Evolutionary conservation across 441 rosid species (phyloP).

Genomic region (Arabidopsis lyrata): DNA sequence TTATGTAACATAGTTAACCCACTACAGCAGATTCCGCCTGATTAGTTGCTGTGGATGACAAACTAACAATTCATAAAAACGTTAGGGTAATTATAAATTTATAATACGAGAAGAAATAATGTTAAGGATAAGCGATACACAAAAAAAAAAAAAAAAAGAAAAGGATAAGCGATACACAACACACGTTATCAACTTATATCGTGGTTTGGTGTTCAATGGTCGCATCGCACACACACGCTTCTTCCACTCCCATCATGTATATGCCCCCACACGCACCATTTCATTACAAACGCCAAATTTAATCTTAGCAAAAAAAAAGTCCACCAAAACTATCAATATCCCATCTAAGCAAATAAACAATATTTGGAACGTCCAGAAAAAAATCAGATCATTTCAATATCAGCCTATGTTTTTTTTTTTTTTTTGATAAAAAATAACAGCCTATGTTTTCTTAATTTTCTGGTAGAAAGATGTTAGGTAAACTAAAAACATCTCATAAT

Average conservation of each 20-base stretch:
- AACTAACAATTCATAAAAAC: background rate
- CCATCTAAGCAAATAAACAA: background rate
- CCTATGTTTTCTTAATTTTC: background rate
- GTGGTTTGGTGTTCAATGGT: constrained; percentile 42
- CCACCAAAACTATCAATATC: constrained; percentile 22
- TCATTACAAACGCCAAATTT: background rate
- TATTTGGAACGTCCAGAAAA: background rate
- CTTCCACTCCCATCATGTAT: constrained; percentile 28
- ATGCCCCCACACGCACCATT: constrained; percentile 36
- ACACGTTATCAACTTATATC: constrained; percentile 23
- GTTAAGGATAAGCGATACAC: constrained; percentile 33
- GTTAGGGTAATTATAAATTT: background rate
- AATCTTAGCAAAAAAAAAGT: background rate
- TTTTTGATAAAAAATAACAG: background rate
- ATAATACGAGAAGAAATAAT: background rate
- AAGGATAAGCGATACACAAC: constrained; percentile 31
- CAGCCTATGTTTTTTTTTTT: background rate
- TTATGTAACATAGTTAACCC: background rate
- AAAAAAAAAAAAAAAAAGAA: background rate
- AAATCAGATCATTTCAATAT: background rate
- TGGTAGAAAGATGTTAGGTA: constrained; percentile 10
- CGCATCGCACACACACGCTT: constrained; percentile 38
- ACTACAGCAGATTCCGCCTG: background rate
- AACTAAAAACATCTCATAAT: background rate
- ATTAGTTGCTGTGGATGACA: background rate